phyloP scores from a whole-genome alignment of 495 filamentous ascomycete species.

The Penicillium antarcticum region DNA sequence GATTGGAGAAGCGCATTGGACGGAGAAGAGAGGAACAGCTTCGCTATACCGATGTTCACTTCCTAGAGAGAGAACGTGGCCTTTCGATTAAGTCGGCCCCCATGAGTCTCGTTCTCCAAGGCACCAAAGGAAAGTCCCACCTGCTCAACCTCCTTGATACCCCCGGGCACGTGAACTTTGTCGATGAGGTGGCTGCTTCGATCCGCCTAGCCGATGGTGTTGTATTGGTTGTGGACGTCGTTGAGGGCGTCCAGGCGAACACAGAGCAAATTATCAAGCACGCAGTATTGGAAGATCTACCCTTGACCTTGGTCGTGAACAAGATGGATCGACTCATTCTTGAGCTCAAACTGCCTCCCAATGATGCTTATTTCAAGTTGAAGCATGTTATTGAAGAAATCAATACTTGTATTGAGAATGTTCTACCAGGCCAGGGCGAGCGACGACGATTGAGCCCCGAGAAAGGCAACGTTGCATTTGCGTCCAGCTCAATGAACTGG shows the following conservation, averaged over 20 bases:
- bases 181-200: conserved; percentile 89
- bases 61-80: conserved; percentile 83
- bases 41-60: conserved; percentile 88
- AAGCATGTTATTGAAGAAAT: conserved; percentile 98
- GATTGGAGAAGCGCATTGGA: conserved; percentile 73
- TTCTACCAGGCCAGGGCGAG: conserved; percentile 79
- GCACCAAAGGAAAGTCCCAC: conserved; percentile 91
- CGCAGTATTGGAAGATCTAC: conserved; percentile 84
- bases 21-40: conserved; percentile 86
- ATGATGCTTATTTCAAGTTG: conserved; percentile 96
- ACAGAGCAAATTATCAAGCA: conserved; percentile 97
- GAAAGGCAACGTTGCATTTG: conserved; percentile 95
- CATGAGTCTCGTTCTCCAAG: conserved; percentile 88
- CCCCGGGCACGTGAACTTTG: conserved; percentile 96
- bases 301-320: conserved; percentile 87
- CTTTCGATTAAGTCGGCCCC: conserved; percentile 92
- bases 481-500: conserved; percentile 91
- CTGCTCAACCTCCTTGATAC: conserved; percentile 94
- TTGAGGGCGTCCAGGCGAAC: conserved; percentile 96
- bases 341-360: conserved; percentile 90
- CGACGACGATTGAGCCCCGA: conserved; percentile 83
- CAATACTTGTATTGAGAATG: conserved; percentile 89
- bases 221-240: conserved; percentile 90
- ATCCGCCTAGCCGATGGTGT: conserved; percentile 87
- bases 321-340: conserved; percentile 96